Base-by-base conservation (phyloP, 495 filamentous ascomycete genomes). In the Halenospora varia region DNA sequence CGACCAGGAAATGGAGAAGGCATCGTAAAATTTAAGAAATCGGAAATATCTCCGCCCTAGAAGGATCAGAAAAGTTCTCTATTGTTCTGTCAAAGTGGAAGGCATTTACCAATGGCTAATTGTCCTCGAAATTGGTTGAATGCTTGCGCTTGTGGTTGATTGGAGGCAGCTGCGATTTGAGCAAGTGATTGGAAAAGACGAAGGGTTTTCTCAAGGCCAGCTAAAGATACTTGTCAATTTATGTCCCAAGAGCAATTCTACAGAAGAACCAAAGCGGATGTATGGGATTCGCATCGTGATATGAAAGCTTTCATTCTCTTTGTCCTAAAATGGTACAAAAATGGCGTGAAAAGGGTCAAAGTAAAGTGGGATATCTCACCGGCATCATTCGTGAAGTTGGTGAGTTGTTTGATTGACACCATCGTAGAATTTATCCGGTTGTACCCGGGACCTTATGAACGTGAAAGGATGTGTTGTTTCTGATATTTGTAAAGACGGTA, bases 191-290 rank as follows among this genome's bases (percentile, higher is more conserved):
- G 83, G 60, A 85, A 62, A 48, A 82, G 69, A 47, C 83, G 83
- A 57, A 87, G 73, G 42, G 75, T 79, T 59, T 83, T 79, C 62
- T 88, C 84, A 10, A 87, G 73, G 4, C 84, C 84, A 48, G 70
- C 77, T 55, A 17, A 20, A n/a, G 13, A n/a, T 9, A n/a, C n/a
- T n/a, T n/a, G n/a, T n/a, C n/a, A n/a, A n/a, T n/a, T n/a, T n/a
- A n/a, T n/a, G n/a, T n/a, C n/a, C n/a, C n/a, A n/a, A n/a, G n/a
- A n/a, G n/a, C n/a, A n/a, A n/a, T n/a, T n/a, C n/a, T n/a, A n/a
- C n/a, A n/a, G n/a, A n/a, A n/a, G n/a, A n/a, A n/a, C n/a, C n/a
- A n/a, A n/a, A n/a, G n/a, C n/a, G n/a, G n/a, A n/a, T n/a, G n/a
- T n/a, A n/a, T n/a, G n/a, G n/a, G n/a, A n/a, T n/a, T n/a, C n/a